Conservation (phyloP, 805 yeast species). For the Yamadazyma akitaensis region DNA sequence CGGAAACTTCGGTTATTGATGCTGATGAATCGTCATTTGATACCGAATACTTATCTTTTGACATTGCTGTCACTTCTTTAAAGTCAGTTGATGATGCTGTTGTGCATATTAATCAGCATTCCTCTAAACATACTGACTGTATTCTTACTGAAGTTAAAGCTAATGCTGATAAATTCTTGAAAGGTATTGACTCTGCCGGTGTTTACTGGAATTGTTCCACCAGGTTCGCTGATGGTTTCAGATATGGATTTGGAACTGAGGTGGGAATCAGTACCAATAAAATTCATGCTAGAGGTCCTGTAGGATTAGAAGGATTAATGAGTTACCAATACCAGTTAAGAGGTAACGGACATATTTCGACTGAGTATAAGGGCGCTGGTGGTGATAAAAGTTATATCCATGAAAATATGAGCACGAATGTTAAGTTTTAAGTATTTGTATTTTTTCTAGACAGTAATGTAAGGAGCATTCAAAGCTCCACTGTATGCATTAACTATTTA, state of each 20-base stretch:
- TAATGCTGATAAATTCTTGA: conserved; percentile 72
- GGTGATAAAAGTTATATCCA: conserved; percentile 79
- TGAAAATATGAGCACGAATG: conserved; percentile 23
- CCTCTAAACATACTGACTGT: conserved; percentile 95
- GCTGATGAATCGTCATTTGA: conserved; percentile 70
- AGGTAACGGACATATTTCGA: conserved; percentile 91
- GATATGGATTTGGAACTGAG: conserved; percentile 98
- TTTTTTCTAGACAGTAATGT: no score
- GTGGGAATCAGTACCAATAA: conserved; percentile 97
- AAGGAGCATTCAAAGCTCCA: background rate
- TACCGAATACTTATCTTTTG: conserved; percentile 79
- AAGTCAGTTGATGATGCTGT: conserved; percentile 68
- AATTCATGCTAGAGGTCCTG: conserved; percentile 98
- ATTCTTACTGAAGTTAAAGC: conserved; percentile 75
- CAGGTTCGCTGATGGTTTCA: conserved; percentile 96
- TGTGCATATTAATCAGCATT: conserved; percentile 79
- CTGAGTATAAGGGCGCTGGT: conserved; percentile 91
- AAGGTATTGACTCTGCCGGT: conserved; percentile 91
- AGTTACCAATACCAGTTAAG: conserved; percentile 90
- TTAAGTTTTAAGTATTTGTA: background rate
- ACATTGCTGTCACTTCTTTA: conserved; percentile 71
- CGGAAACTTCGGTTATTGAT: conserved; percentile 26
- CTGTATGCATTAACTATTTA: background rate
- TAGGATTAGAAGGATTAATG: conserved; percentile 94
- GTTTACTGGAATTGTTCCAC: conserved; percentile 98